These are phyloP conservation scores for Fraxinus paxiana DNA, from an alignment of 305 asterid genomes.

Conservation along the genomic window DNA sequence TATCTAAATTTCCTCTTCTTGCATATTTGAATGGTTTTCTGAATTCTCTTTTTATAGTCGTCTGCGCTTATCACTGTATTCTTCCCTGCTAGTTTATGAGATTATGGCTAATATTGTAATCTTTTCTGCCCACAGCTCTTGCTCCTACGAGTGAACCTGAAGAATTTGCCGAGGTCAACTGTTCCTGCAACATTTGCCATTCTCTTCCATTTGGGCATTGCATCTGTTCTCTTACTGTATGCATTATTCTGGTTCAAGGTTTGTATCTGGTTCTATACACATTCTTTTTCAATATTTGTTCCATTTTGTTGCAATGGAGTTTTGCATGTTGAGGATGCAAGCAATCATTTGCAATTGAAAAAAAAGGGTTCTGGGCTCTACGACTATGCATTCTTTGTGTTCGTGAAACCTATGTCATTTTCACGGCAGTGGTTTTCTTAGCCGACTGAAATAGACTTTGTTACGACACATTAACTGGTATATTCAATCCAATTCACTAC, in stretches of 20 bases:
- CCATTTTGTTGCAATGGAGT: not conserved
- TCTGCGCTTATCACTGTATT: not conserved
- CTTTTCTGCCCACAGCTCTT: slow-evolving; percentile 50
- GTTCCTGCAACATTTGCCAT: slow-evolving; percentile 64
- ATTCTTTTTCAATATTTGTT: not conserved
- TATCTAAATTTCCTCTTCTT: slow-evolving; percentile 6
- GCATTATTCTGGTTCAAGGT: slow-evolving; percentile 89
- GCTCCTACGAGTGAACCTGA: slow-evolving; percentile 69
- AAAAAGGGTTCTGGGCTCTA: not conserved
- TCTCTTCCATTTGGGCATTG: slow-evolving; percentile 82
- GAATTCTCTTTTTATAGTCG: not conserved
- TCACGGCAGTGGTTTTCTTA: not conserved
- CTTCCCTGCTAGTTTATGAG: not conserved
- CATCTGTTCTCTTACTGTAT: slow-evolving; percentile 72
- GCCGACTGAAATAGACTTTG: not conserved
- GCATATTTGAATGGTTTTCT: slow-evolving; percentile 1
- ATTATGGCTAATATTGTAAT: slow-evolving; percentile 1
- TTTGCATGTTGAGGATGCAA: not conserved
- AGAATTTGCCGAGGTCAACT: slow-evolving; percentile 65
- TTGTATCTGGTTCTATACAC: slow-evolving; percentile 21
- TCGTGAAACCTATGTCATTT: not conserved
- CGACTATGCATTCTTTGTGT: not conserved
- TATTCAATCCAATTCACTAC: not conserved
- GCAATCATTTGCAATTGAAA: slow-evolving; percentile 6
- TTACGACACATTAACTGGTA: not conserved